A percentile compares a stretch with the other conserved stretches of the same genome.
Conservation (phyloP, 192 early-diverging fungal species). For the Lunasporangiospora selenospora region DNA sequence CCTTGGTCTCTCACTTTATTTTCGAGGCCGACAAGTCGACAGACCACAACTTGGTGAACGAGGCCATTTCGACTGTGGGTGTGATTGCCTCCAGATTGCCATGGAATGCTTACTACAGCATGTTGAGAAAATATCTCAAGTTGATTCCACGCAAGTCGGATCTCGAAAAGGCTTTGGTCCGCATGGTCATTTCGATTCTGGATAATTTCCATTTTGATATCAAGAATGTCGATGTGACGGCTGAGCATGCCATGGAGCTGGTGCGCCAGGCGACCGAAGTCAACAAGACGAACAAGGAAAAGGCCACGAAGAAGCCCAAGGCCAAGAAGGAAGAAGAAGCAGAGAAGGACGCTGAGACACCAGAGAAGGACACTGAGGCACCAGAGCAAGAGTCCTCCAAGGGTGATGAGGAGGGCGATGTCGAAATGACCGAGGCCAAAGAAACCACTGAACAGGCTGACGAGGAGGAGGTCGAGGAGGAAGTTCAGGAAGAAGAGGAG, state of each 20-base stretch:
- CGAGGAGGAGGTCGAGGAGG: constrained; percentile 38
- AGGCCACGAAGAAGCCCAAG: constrained; percentile 23
- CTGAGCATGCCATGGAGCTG: constrained; percentile 36
- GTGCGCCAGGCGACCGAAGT: constrained; percentile 15
- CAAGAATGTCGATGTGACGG: constrained; percentile 58
- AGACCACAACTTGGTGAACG: constrained; percentile 84
- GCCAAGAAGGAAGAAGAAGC: constrained; percentile 43
- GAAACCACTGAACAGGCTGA: constrained; percentile 37
- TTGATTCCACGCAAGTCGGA: constrained; percentile 67
- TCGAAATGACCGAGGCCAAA: constrained; percentile 8
- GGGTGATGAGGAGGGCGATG: constrained; percentile 29
- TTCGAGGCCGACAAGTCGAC: constrained; percentile 70
- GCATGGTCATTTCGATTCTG: constrained; percentile 81
- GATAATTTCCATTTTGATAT: constrained; percentile 95
- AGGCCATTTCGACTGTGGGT: constrained; percentile 80
- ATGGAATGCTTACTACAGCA: constrained; percentile 86
- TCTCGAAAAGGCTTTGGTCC: constrained; percentile 84
- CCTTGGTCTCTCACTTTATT: constrained; percentile 88
- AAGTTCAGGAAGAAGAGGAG: constrained; percentile 39
- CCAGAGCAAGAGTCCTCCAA: constrained; percentile 38
- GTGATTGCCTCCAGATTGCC: constrained; percentile 70
- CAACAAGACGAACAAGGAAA: constrained; percentile 21
- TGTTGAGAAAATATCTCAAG: constrained; percentile 77
- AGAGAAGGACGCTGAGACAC: constrained; percentile 43
- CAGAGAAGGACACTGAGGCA: constrained; percentile 9